These are phyloP conservation scores for Penicillium cataractarum DNA, from an alignment of 495 filamentous ascomycete genomes.

Conservation along the genomic window DNA sequence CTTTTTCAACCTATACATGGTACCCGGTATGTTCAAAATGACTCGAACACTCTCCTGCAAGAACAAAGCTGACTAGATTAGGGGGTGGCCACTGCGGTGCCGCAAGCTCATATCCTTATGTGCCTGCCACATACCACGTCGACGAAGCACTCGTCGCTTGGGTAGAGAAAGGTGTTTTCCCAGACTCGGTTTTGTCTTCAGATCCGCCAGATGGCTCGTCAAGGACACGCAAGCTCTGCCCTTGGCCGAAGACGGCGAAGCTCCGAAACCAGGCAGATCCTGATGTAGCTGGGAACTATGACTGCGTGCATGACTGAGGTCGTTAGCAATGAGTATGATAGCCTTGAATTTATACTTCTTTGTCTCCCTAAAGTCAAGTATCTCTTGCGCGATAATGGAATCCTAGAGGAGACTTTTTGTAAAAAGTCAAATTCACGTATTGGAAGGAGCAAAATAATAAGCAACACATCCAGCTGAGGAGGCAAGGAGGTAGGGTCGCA, in stretches of 20 bases:
- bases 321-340: not conserved
- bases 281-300: not conserved
- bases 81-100: not conserved
- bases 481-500: no score
- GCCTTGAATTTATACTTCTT: no score
- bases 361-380: no score
- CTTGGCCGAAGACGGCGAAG: not conserved
- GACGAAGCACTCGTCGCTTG: not conserved
- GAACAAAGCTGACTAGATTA: not conserved
- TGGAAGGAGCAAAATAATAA: no score
- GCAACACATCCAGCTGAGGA: no score
- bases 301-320: not conserved
- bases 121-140: not conserved
- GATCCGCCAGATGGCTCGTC: not conserved
- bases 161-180: not conserved
- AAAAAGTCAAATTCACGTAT: no score
- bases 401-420: no score
- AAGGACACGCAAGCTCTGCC: not conserved
- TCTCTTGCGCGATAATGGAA: no score
- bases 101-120: not conserved
- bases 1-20: not conserved
- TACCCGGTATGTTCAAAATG: not conserved
- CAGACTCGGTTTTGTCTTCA: not conserved
- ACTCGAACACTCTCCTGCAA: not conserved
- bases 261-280: not conserved